phyloP scores from a whole-genome alignment of 2,329 filamentous ascomycete genomes.

The Aspergillus ustus region DNA sequence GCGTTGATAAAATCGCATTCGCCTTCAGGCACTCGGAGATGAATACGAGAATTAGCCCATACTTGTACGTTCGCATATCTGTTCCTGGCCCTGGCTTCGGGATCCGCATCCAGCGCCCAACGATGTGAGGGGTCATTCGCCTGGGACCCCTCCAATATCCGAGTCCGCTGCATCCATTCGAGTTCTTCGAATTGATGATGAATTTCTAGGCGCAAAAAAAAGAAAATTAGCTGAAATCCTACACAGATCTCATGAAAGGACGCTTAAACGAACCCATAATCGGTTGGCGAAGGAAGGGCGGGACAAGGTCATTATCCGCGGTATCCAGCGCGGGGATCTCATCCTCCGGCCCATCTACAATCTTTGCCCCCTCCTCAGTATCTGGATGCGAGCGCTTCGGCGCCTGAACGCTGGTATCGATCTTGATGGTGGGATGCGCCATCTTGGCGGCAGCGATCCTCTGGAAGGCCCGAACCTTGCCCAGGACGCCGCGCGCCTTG shows the following conservation, averaged over 20 bases:
- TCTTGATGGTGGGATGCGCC: slow-evolving; percentile 46
- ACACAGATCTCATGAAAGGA: slow-evolving; percentile 20
- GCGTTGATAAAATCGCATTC: slow-evolving; percentile 82
- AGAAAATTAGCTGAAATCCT: slow-evolving; percentile 11
- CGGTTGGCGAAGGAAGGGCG: slow-evolving; percentile 45
- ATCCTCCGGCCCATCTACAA: slow-evolving; percentile 31
- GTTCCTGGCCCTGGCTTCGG: slow-evolving; percentile 68
- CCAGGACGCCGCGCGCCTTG: slow-evolving; percentile 48
- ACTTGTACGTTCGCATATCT: slow-evolving; percentile 90
- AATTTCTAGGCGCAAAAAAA: slow-evolving; percentile 53
- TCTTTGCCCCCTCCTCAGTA: slow-evolving; percentile 36
- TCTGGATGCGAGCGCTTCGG: slow-evolving; percentile 45
- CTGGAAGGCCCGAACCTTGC: slow-evolving; percentile 46
- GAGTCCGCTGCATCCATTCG: slow-evolving; percentile 63
- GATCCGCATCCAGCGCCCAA: slow-evolving; percentile 63
- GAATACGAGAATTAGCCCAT: slow-evolving; percentile 84
- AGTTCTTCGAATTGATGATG: slow-evolving; percentile 65
- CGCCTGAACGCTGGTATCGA: slow-evolving; percentile 44
- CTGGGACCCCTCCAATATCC: slow-evolving; percentile 53
- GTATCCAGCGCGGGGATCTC: slow-evolving; percentile 34
- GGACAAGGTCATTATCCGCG: slow-evolving; percentile 38
- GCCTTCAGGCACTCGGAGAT: slow-evolving; percentile 74
- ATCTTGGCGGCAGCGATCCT: slow-evolving; percentile 47
- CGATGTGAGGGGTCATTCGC: slow-evolving; percentile 54
- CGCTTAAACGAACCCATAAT: slow-evolving; percentile 39